Conservation (phyloP, 2,329 filamentous ascomycete genomes). For the Alternaria alternata region DNA sequence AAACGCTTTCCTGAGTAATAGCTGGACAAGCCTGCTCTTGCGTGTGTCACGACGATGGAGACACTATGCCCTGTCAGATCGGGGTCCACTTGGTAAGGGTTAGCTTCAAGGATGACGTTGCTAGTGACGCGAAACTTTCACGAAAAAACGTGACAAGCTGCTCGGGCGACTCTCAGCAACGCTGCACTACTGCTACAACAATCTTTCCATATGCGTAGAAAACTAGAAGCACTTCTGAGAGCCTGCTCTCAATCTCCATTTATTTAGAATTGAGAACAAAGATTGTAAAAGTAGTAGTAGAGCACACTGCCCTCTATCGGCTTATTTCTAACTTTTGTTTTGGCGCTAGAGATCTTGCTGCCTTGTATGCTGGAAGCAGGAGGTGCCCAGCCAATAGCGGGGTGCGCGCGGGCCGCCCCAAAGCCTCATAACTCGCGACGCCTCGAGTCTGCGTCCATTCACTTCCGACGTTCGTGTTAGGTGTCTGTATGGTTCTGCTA, state of each 20-base stretch:
- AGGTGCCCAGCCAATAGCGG: conserved; percentile 16
- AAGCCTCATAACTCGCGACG: conserved; percentile 32
- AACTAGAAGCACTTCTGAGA: neutral
- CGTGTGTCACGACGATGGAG: neutral
- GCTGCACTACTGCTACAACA: neutral
- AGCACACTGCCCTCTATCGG: too few relatives aligned
- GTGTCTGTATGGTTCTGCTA: conserved; percentile 19
- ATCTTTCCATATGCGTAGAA: neutral
- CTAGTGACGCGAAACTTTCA: neutral
- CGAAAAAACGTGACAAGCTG: neutral
- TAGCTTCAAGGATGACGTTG: neutral
- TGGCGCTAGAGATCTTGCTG: neutral
- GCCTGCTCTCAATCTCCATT: too few relatives aligned
- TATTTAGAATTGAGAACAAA: too few relatives aligned
- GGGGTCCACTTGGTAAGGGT: neutral
- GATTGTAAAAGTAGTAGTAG: too few relatives aligned
- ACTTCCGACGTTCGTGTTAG: conserved; percentile 21
- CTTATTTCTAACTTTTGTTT: too few relatives aligned
- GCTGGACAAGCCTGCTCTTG: too few relatives aligned
- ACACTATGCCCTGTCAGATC: neutral
- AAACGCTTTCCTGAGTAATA: too few relatives aligned
- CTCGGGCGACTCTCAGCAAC: neutral
- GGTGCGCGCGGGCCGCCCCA: conserved; percentile 16
- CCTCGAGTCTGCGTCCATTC: conserved; percentile 24
- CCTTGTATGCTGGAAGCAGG: neutral